Evolutionary conservation across 78 protist species (phyloP).

Genomic region (Polysphondylium violaceum): DNA sequence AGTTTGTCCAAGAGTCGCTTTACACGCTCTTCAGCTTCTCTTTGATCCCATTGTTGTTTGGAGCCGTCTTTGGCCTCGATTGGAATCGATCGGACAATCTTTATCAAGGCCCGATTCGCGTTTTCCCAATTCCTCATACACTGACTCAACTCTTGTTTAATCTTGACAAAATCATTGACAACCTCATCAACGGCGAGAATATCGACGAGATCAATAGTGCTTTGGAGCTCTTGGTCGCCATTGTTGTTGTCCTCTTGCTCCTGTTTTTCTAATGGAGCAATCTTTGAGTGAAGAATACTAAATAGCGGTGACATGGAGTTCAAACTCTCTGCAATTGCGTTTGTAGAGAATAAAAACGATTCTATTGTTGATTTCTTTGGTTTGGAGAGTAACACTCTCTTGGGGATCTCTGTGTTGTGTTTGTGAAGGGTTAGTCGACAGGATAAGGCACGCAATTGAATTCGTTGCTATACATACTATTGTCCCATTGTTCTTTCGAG

Average conservation of each 20-base stretch:
- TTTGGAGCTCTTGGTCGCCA: not conserved
- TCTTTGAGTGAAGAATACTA: not conserved
- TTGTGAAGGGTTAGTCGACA: no score
- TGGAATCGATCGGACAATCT: slow-evolving; percentile 35
- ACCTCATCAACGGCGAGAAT: slow-evolving; percentile 19
- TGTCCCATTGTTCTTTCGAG: slow-evolving; percentile 47
- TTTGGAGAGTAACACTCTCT: slow-evolving; percentile 21
- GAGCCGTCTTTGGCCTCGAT: not conserved
- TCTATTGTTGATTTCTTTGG: slow-evolving; percentile 38
- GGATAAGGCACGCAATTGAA: no score
- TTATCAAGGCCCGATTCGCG: slow-evolving; percentile 12
- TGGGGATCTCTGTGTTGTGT: slow-evolving; percentile 39
- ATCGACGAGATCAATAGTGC: not conserved
- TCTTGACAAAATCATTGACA: slow-evolving; percentile 14
- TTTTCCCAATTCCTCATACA: slow-evolving; percentile 32
- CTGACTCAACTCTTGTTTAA: slow-evolving; percentile 2
- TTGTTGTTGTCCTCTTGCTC: not conserved
- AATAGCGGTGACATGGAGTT: slow-evolving; percentile 5
- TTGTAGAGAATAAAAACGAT: slow-evolving; percentile 11
- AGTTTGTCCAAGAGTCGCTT: slow-evolving; percentile 1
- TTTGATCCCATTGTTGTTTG: slow-evolving; percentile 1
- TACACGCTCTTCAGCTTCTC: slow-evolving; percentile 17
- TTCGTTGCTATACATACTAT: not conserved
- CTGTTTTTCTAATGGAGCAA: not conserved
- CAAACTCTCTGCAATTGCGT: slow-evolving; percentile 21